phyloP scores from a whole-genome alignment of 2,329 filamentous ascomycete species.

The Exutisphaerella laricina region DNA sequence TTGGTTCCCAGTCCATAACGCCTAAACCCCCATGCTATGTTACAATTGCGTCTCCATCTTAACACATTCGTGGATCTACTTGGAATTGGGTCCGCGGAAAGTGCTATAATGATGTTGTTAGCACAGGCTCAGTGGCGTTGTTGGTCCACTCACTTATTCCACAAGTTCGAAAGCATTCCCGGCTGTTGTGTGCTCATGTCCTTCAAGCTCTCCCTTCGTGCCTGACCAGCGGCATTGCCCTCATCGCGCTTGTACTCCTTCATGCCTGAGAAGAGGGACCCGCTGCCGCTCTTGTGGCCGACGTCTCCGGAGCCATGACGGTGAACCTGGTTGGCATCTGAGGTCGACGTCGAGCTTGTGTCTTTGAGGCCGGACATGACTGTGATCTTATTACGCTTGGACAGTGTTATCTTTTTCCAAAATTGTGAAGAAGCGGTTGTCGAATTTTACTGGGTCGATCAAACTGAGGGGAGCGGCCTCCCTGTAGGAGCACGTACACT shows the following conservation, averaged over 20 bases:
- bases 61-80: neutral
- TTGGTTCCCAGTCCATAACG: neutral
- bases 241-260: constrained; percentile 6
- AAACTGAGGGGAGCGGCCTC: neutral
- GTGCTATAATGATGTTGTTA: neutral
- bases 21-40: neutral
- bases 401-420: too few species aligned
- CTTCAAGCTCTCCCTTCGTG: constrained; percentile 2
- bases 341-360: neutral
- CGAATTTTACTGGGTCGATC: neutral
- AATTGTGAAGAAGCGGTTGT: neutral
- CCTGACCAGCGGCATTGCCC: neutral
- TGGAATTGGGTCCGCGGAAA: neutral
- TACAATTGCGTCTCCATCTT: neutral
- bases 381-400: neutral
- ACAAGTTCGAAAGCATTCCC: constrained; percentile 2
- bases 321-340: constrained; percentile 1
- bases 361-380: constrained; percentile 1
- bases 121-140: neutral
- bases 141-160: neutral
- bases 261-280: constrained; percentile 4
- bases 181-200: constrained; percentile 3
- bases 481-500: neutral
- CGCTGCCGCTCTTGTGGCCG: neutral
- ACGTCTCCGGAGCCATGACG: neutral